Conservation (phyloP, 164 flowering plant genomes). For the Brasenia schreberi region DNA sequence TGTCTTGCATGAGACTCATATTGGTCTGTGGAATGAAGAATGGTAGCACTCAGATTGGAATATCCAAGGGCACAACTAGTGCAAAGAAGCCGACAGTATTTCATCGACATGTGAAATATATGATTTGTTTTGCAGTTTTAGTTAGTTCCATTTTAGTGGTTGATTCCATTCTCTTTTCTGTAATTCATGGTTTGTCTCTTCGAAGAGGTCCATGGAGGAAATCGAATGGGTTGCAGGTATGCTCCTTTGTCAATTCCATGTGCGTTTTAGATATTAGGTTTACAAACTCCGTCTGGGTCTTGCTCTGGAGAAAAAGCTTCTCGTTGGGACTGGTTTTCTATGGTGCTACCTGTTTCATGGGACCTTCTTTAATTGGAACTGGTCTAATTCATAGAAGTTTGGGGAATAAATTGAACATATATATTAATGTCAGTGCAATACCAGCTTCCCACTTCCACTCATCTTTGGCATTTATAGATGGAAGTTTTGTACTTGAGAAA, state of each 20-base stretch:
- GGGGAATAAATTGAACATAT: too few relatives aligned
- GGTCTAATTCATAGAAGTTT: too few relatives aligned
- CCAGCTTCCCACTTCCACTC: too few relatives aligned
- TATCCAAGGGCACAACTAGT: constrained; percentile 22
- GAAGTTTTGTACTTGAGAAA: too few relatives aligned
- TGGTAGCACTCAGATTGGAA: constrained; percentile 21
- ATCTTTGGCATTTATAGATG: too few relatives aligned
- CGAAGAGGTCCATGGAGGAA: constrained; percentile 12
- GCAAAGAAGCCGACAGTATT: constrained; percentile 42
- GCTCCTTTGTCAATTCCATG: constrained; percentile 3
- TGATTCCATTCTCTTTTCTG: constrained; percentile 57
- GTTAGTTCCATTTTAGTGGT: constrained; percentile 41
- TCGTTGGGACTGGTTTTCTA: neutral
- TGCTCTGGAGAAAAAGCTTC: neutral
- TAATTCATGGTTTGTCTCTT: constrained; percentile 31
- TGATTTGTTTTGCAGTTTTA: constrained; percentile 31
- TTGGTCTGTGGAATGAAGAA: constrained; percentile 33
- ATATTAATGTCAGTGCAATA: too few relatives aligned
- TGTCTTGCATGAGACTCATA: constrained; percentile 23
- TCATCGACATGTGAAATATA: constrained; percentile 30
- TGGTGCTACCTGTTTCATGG: neutral
- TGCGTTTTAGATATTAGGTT: neutral
- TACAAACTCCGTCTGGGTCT: neutral
- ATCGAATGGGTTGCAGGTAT: constrained; percentile 28
- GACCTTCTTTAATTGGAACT: too few relatives aligned